Conservation (phyloP, 768 basidiomycete genomes). For the Royoungia palumana region DNA sequence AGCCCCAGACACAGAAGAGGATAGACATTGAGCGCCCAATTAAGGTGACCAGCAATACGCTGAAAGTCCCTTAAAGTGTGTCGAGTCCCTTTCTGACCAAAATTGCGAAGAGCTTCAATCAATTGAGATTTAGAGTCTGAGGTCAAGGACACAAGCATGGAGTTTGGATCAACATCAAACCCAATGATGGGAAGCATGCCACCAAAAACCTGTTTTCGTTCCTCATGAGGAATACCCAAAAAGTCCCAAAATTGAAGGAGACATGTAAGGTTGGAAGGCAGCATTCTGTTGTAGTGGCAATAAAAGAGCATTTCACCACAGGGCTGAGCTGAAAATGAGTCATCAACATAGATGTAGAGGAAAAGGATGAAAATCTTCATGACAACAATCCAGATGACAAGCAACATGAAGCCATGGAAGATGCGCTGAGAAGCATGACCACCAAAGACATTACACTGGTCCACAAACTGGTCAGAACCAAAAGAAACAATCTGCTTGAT, state of each 20-base stretch:
- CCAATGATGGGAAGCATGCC: too few species aligned
- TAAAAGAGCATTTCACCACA: neutral
- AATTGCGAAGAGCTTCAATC: too few species aligned
- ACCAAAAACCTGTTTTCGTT: too few species aligned
- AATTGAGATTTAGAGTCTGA: too few species aligned
- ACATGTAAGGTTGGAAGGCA: neutral
- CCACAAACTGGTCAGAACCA: conserved; percentile 12
- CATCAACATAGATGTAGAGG: conserved; percentile 28
- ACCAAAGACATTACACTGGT: conserved; percentile 27
- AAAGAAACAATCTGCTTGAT: conserved; percentile 36
- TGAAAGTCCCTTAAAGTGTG: conserved; percentile 26
- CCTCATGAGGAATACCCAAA: too few species aligned
- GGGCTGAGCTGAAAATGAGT: conserved; percentile 14
- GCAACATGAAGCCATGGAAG: conserved; percentile 31
- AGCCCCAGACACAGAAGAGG: conserved; percentile 36
- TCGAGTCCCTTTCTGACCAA: too few species aligned
- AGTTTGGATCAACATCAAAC: too few species aligned
- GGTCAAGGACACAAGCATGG: too few species aligned
- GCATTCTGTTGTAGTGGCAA: neutral
- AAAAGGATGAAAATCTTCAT: conserved; percentile 12
- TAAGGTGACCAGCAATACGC: conserved; percentile 34
- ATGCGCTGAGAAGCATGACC: conserved; percentile 15
- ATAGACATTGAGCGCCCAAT: conserved; percentile 40
- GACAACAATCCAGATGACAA: conserved; percentile 30
- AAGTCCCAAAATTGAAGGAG: conserved; percentile 34